These are phyloP conservation scores for Logfia minima DNA, from an alignment of 129 eudicot genomes.

Conservation along the genomic window DNA sequence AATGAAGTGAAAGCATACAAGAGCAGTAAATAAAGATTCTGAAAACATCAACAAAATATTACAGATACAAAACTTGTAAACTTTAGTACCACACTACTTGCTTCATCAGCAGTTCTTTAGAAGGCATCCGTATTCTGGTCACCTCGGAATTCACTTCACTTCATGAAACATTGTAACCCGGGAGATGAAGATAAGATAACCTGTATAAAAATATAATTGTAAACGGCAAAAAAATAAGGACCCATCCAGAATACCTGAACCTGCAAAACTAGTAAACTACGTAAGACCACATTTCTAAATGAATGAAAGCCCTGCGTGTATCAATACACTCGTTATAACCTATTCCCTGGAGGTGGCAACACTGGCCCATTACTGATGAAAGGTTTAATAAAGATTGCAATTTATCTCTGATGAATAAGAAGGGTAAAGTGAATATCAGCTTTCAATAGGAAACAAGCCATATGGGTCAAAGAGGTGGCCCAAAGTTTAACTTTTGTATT, in stretches of 20 bases:
- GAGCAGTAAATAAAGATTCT: neutral
- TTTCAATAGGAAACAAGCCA: neutral
- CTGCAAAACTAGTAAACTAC: slow-evolving; percentile 71
- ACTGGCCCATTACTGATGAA: neutral
- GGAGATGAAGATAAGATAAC: slow-evolving; percentile 43
- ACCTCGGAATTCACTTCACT: slow-evolving; percentile 10
- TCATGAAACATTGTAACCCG: slow-evolving; percentile 3
- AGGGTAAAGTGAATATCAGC: neutral
- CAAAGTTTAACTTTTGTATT: neutral
- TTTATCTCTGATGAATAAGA: neutral
- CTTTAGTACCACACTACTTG: neutral
- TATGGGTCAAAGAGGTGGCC: neutral
- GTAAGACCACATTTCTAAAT: slow-evolving; percentile 51
- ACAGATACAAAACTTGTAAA: neutral
- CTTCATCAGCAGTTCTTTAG: slow-evolving; percentile 25
- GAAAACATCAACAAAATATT: slow-evolving; percentile 14
- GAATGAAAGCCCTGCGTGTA: neutral
- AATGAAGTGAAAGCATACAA: slow-evolving; percentile 18
- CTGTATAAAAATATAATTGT: slow-evolving; percentile 73
- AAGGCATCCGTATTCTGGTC: slow-evolving; percentile 3
- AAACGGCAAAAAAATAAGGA: slow-evolving; percentile 51
- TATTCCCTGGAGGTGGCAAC: neutral
- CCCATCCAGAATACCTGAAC: slow-evolving; percentile 64
- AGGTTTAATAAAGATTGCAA: neutral
- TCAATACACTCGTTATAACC: neutral